Percentiles rank a stretch among this genome's conserved stretches.
phyloP scores from a whole-genome alignment of 1,139 yeast genomes.

The Pichia sp. region DNA sequence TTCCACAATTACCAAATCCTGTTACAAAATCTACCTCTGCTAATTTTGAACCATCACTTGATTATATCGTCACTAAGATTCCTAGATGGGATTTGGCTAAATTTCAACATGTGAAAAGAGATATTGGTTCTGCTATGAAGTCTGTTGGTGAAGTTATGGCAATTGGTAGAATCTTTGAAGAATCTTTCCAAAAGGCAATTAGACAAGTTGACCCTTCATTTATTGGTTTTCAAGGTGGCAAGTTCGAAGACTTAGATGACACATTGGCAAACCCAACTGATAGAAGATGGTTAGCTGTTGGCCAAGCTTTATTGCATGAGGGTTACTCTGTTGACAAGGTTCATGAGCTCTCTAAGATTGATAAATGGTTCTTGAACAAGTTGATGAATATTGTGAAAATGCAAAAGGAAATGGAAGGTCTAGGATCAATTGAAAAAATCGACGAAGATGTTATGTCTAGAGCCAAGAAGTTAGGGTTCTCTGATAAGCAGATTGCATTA shows the following conservation, averaged over 20 bases:
- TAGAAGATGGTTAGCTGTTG: constrained; percentile 97
- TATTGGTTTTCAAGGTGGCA: constrained; percentile 88
- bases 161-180: constrained; percentile 96
- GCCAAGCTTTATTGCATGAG: constrained; percentile 90
- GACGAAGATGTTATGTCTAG: constrained; percentile 66
- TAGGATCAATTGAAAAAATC: constrained; percentile 53
- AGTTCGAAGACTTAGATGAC: constrained; percentile 73
- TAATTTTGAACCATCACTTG: constrained; percentile 94
- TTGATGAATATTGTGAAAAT: constrained; percentile 84
- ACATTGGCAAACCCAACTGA: constrained; percentile 89
- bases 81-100: constrained; percentile 98
- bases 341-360: constrained; percentile 87
- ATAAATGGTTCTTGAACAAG: constrained; percentile 93
- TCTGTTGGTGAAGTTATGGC: constrained; percentile 99
- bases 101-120: constrained; percentile 91
- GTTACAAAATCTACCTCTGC: constrained; percentile 96
- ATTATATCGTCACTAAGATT: constrained; percentile 93
- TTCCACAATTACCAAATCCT: constrained; percentile 93
- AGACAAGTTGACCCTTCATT: constrained; percentile 93
- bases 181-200: constrained; percentile 95
- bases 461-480: constrained; percentile 92
- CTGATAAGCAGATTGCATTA: constrained; percentile 86
- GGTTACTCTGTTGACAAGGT: constrained; percentile 87
- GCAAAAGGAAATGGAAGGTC: constrained; percentile 73
- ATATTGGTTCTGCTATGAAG: constrained; percentile 94